Evolutionary conservation across 140 eudicot genomes (phyloP).

Genomic region (Anethum foeniculum): DNA sequence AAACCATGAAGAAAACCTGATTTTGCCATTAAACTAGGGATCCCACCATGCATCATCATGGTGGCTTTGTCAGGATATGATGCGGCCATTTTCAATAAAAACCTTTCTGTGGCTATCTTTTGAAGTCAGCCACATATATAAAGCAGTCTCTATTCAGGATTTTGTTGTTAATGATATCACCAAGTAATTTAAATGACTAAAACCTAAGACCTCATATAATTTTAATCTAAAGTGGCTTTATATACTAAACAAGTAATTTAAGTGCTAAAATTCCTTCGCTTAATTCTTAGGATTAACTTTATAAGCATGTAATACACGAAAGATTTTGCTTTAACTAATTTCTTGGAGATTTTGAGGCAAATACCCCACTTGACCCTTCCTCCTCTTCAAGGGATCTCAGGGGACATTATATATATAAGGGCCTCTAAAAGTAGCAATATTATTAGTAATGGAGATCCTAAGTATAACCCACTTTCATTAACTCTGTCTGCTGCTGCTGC

Average conservation of each 20-base stretch:
- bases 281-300: background rate
- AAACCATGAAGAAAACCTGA: background rate
- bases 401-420: background rate
- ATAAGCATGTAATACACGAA: background rate
- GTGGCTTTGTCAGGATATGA: background rate
- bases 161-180: background rate
- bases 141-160: background rate
- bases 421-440: background rate
- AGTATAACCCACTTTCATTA: slow-evolving; percentile 1
- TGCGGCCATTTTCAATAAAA: background rate
- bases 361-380: slow-evolving; percentile 3
- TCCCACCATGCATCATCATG: background rate
- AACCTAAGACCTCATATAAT: background rate
- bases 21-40: background rate
- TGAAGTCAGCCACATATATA: slow-evolving; percentile 7
- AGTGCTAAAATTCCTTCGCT: background rate
- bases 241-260: background rate
- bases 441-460: background rate
- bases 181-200: no score
- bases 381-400: background rate
- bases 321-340: background rate
- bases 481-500: background rate
- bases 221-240: background rate
- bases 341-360: slow-evolving; percentile 1
- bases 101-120: background rate